Base-by-base conservation (phyloP, 2,329 filamentous ascomycete genomes). In the Salinomyces thailandicus region DNA sequence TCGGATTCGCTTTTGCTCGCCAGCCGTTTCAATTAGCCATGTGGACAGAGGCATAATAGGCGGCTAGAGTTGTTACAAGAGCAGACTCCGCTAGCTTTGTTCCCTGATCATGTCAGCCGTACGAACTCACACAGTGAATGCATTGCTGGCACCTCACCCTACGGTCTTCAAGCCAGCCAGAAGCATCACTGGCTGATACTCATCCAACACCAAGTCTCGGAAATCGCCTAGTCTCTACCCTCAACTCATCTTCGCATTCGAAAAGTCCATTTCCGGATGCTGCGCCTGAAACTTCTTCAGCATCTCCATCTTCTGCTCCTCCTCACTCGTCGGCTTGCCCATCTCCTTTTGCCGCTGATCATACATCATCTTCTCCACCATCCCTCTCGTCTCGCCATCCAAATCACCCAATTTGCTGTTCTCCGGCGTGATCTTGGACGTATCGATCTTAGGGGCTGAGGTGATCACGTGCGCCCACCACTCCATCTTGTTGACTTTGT, bases 341-440 rank as follows among this genome's bases (percentile, higher is more conserved):
- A 74, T 69, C 68, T 96, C 87, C 76, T 98, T 98, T 68, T 96
- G 87, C 49, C 83, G 73, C 71, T 98, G 91, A 67, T 98, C 91
- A 55, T 75, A 98, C 91, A 98, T 98, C 91, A 98, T 98, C 76
- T 98, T 98, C 77, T 98, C 91, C 30, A 98, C 91, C 89, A 98
- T 96, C 41, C 79, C 75, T 46, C 91, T 75, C 36, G 91, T 98
- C 71, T 93, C 83, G 43, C 91, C 91, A 57, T 96, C 89, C 49
- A 98, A 69, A 61, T 98, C 91, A 39, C 82, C 79, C 54, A 98
- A 71, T 62, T 86, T 93, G 58, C 81, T 87, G 59, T 81, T 87
- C 65, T 96, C 91, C 15, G 91, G 91, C 58, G 79, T 76, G 63
- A 98, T 96, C 69, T 94, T 95, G 52, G 80, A 79, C 22, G 93